Percentiles rank a stretch among this genome's conserved stretches.
phyloP scores from a whole-genome alignment of 257 asterid species.

The Phtheirospermum japonicum region DNA sequence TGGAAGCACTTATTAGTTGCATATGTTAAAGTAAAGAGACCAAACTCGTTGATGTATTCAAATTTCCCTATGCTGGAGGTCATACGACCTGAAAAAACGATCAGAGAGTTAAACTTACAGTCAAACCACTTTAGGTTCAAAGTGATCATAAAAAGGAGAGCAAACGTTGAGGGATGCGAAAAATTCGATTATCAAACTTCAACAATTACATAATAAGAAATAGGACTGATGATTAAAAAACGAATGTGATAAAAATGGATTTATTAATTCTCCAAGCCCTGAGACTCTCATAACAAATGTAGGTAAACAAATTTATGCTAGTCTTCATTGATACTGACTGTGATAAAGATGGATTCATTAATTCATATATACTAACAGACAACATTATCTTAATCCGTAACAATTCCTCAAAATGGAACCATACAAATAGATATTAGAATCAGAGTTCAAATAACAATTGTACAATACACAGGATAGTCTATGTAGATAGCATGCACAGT shows the following conservation, averaged over 20 bases:
- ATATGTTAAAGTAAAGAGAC: slow-evolving; percentile 25
- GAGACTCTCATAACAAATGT: slow-evolving; percentile 5
- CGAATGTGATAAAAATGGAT: background rate
- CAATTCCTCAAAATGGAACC: slow-evolving; percentile 11
- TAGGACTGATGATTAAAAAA: background rate
- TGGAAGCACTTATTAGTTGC: slow-evolving; percentile 29
- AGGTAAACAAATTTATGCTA: slow-evolving; percentile 8
- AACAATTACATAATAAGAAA: slow-evolving; percentile 6
- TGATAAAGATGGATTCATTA: background rate
- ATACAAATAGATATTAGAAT: background rate
- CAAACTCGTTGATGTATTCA: slow-evolving; percentile 21
- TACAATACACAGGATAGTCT: background rate
- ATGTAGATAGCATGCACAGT: background rate
- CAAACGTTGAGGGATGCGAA: slow-evolving; percentile 2
- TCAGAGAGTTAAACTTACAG: slow-evolving; percentile 17
- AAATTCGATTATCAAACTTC: slow-evolving; percentile 1
- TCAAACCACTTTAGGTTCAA: background rate
- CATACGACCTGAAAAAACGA: slow-evolving; percentile 47
- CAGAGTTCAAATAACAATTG: background rate
- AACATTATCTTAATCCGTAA: background rate
- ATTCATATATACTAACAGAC: background rate
- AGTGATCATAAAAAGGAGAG: slow-evolving; percentile 10
- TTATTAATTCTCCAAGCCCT: slow-evolving; percentile 6
- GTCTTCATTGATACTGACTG: background rate
- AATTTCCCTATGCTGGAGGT: slow-evolving; percentile 33